Conservation (phyloP, 164 flowering plant species). For the Vitis cinerea region DNA sequence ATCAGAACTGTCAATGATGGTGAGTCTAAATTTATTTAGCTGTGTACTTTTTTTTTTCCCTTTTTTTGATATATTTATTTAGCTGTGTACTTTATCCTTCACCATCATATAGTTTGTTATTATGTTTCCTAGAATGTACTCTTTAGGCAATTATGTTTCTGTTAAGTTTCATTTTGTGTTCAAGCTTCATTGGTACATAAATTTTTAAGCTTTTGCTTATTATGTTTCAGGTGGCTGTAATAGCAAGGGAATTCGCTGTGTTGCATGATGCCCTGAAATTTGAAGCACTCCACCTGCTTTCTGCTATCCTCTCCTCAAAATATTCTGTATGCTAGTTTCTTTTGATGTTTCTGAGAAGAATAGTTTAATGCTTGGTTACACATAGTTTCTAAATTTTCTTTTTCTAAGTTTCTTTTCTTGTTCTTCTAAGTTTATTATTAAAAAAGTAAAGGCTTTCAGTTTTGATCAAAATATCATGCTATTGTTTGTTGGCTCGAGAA, state of each 20-base stretch:
- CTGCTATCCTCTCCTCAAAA: slow-evolving; percentile 56
- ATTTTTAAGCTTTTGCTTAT: slow-evolving; percentile 3
- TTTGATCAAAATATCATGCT: too few species aligned
- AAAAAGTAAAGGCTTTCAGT: too few species aligned
- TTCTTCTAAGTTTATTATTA: too few species aligned
- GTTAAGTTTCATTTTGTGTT: neutral
- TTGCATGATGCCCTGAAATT: slow-evolving; percentile 80
- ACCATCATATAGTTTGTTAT: neutral
- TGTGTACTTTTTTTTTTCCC: neutral
- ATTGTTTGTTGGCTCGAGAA: too few species aligned
- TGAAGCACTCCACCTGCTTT: slow-evolving; percentile 75
- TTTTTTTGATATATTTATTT: too few species aligned
- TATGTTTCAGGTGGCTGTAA: slow-evolving; percentile 51
- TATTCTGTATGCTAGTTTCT: slow-evolving; percentile 49
- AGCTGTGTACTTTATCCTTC: too few species aligned
- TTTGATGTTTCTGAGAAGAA: neutral
- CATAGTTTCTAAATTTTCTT: neutral
- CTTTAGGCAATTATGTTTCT: neutral
- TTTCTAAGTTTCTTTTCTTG: neutral
- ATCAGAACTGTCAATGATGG: slow-evolving; percentile 54
- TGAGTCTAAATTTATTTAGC: slow-evolving; percentile 25
- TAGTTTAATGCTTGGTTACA: too few species aligned
- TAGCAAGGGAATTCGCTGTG: slow-evolving; percentile 73
- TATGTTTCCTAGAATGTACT: too few species aligned
- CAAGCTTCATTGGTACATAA: neutral